A percentile compares a stretch with the other conserved stretches of the same genome.
Conservation (phyloP, 805 yeast species). For the Zygosaccharomyces bisporus region DNA sequence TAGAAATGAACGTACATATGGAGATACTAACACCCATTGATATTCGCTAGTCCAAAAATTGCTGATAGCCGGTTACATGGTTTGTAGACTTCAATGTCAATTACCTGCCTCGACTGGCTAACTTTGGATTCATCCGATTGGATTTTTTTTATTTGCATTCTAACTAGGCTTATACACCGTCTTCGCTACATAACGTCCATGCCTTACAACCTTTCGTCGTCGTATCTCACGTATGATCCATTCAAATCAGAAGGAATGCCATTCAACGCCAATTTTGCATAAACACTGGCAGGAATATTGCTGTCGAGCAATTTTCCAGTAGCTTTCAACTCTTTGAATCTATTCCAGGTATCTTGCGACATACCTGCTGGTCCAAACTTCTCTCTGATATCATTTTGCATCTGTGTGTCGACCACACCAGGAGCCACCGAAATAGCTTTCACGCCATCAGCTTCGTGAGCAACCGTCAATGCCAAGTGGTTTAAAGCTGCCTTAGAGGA, state of each 20-base stretch:
- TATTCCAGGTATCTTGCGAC: slow-evolving; percentile 54
- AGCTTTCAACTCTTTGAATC: slow-evolving; percentile 61
- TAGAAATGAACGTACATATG: too few relatives aligned
- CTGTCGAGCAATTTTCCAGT: slow-evolving; percentile 61
- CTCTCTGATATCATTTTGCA: slow-evolving; percentile 81
- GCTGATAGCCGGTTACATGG: too few relatives aligned
- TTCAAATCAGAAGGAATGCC: slow-evolving; percentile 56
- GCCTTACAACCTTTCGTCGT: slow-evolving; percentile 36
- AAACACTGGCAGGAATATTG: slow-evolving; percentile 65
- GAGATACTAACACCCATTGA: too few relatives aligned
- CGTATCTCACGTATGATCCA: slow-evolving; percentile 67
- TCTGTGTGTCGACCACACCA: slow-evolving; percentile 87
- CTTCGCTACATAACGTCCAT: not conserved
- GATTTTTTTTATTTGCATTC: too few relatives aligned
- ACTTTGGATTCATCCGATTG: too few relatives aligned
- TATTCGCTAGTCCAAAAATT: too few relatives aligned
- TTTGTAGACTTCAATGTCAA: too few relatives aligned
- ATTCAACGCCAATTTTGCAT: slow-evolving; percentile 58
- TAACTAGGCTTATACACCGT: too few relatives aligned
- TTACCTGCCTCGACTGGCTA: too few relatives aligned
- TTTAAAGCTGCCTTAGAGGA: slow-evolving; percentile 89
- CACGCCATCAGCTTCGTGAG: slow-evolving; percentile 56
- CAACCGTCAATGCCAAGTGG: slow-evolving; percentile 63
- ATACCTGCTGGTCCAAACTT: slow-evolving; percentile 52
- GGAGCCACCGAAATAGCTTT: slow-evolving; percentile 75